phyloP scores from a whole-genome alignment of 176 grass and related monocot species.

The Bromus sterilis region DNA sequence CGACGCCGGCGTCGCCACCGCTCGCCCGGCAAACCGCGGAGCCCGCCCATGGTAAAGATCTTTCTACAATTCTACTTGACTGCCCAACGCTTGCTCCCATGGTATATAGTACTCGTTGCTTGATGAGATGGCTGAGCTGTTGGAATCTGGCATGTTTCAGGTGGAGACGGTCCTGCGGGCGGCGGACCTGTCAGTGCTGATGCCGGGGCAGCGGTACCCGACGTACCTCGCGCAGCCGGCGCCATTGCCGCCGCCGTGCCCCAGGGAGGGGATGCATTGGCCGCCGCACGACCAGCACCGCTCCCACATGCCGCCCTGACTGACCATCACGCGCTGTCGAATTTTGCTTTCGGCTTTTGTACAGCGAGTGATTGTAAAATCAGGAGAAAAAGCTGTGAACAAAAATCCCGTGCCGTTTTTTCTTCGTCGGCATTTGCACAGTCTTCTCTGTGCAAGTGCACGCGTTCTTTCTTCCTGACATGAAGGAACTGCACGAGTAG shows the following conservation, averaged over 20 bases:
- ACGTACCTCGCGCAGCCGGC: slow-evolving; percentile 82
- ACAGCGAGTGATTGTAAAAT: slow-evolving; percentile 6
- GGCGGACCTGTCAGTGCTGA: slow-evolving; percentile 66
- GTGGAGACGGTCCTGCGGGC: slow-evolving; percentile 24
- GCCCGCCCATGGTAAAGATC: slow-evolving; percentile 29
- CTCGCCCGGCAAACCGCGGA: slow-evolving; percentile 40
- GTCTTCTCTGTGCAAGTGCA: not conserved
- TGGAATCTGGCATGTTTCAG: slow-evolving; percentile 17
- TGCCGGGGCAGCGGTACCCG: slow-evolving; percentile 82
- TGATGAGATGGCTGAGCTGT: not conserved
- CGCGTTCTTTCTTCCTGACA: no score
- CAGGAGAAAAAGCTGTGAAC: not conserved
- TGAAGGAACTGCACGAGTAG: no score
- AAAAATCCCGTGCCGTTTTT: not conserved
- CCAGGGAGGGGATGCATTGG: slow-evolving; percentile 86
- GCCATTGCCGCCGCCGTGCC: slow-evolving; percentile 60
- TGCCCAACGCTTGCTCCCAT: not conserved
- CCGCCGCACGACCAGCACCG: slow-evolving; percentile 53
- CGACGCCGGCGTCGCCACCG: not conserved
- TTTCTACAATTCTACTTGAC: not conserved
- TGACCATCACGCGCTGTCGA: not conserved
- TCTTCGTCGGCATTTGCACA: not conserved
- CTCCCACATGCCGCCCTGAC: slow-evolving; percentile 42
- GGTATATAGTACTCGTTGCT: not conserved
- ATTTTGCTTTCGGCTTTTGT: not conserved